Conservation (phyloP, 352 stramenopile genomes). For the Globisporangium polare region DNA sequence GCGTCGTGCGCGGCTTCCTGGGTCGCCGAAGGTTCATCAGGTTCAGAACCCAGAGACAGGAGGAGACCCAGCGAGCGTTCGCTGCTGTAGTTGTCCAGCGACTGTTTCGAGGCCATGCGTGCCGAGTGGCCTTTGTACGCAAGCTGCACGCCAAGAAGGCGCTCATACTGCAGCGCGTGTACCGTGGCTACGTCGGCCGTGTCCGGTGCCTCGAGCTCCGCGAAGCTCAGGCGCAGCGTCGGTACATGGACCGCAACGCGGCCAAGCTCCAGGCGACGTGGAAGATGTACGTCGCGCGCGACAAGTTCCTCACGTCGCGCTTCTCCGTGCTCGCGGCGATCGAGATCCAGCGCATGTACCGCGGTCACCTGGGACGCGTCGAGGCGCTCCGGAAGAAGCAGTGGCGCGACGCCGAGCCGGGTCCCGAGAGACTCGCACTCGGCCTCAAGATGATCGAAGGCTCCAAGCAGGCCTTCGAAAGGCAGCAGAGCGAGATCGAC, state of each 20-base stretch:
- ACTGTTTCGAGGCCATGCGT: slow-evolving; percentile 59
- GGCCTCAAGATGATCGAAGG: slow-evolving; percentile 91
- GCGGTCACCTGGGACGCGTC: slow-evolving; percentile 74
- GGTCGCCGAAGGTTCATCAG: slow-evolving; percentile 45
- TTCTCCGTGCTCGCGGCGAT: slow-evolving; percentile 73
- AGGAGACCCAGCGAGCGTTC: slow-evolving; percentile 18
- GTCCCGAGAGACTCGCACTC: slow-evolving; percentile 86
- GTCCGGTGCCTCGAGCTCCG: slow-evolving; percentile 34
- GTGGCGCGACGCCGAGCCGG: slow-evolving; percentile 85
- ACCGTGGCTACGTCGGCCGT: slow-evolving; percentile 60
- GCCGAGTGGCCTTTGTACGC: slow-evolving; percentile 39
- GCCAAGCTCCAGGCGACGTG: slow-evolving; percentile 86
- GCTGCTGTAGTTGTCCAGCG: slow-evolving; percentile 58
- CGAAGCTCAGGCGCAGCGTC: slow-evolving; percentile 29
- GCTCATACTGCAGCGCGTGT: slow-evolving; percentile 60
- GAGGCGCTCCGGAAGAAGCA: slow-evolving; percentile 64
- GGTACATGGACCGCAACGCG: slow-evolving; percentile 53
- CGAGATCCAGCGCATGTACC: slow-evolving; percentile 90
- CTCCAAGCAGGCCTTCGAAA: slow-evolving; percentile 90
- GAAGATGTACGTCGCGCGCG: slow-evolving; percentile 76
- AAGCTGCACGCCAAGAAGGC: slow-evolving; percentile 47
- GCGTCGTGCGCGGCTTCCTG: slow-evolving; percentile 53
- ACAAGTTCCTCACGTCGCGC: slow-evolving; percentile 59
- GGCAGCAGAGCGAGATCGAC: slow-evolving; percentile 91
- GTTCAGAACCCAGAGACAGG: slow-evolving; percentile 18